These are phyloP conservation scores for Uronychia setigera DNA, from an alignment of 73 alveolate species.

Conservation along the genomic window DNA sequence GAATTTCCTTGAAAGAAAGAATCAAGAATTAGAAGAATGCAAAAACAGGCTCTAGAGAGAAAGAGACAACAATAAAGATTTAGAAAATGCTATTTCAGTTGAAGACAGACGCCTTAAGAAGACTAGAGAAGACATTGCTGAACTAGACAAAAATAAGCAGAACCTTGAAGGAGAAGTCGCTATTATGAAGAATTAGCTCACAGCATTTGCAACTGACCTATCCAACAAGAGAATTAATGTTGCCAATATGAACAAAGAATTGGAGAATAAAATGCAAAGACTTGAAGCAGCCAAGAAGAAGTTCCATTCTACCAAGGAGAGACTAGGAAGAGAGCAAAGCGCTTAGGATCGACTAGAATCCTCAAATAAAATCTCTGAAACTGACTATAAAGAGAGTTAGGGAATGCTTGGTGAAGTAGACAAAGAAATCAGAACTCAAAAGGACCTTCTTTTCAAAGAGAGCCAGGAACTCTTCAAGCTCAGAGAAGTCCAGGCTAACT, in stretches of 20 bases:
- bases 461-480: conserved; percentile 88
- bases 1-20: conserved; percentile 83
- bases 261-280: conserved; percentile 73
- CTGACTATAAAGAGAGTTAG: conserved; percentile 75
- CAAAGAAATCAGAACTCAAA: conserved; percentile 83
- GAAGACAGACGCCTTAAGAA: conserved; percentile 65
- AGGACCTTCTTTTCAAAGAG: conserved; percentile 94
- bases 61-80: conserved; percentile 78
- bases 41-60: conserved; percentile 79
- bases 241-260: conserved; percentile 55
- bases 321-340: conserved; percentile 82
- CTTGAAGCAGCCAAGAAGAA: conserved; percentile 70
- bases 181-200: conserved; percentile 79
- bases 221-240: conserved; percentile 62
- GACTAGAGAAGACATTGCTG: conserved; percentile 59
- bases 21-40: conserved; percentile 82
- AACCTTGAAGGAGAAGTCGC: conserved; percentile 85
- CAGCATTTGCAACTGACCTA: conserved; percentile 83
- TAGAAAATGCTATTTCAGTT: conserved; percentile 50
- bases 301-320: conserved; percentile 65
- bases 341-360: conserved; percentile 82
- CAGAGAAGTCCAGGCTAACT: conserved; percentile 93
- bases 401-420: conserved; percentile 79
- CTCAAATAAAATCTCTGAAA: conserved; percentile 68
- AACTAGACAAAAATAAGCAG: conserved; percentile 54